phyloP scores from a whole-genome alignment of 148 eudicot genomes.

The Vaccinium corymbosum region DNA sequence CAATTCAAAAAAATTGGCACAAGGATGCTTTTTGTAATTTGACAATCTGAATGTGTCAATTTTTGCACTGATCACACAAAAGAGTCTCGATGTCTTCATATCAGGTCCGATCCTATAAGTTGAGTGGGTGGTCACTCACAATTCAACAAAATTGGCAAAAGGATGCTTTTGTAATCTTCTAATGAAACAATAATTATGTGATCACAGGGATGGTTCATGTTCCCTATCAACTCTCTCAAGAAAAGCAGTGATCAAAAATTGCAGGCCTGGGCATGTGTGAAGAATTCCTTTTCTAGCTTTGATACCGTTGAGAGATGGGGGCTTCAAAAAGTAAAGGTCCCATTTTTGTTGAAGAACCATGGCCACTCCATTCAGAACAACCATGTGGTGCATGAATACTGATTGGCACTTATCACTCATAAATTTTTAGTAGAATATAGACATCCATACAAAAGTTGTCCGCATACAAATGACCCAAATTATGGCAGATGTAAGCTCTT shows the following conservation, averaged over 20 bases:
- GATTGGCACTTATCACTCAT: background rate
- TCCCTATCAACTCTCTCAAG: background rate
- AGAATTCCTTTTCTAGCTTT: background rate
- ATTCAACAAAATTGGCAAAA: background rate
- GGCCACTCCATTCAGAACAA: slow-evolving; percentile 1
- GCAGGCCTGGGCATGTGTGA: background rate
- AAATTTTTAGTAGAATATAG: background rate
- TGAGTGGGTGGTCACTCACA: too few species aligned
- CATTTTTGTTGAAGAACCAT: background rate
- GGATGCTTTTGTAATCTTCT: background rate
- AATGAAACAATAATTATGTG: background rate
- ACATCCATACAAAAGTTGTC: background rate
- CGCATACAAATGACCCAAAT: background rate
- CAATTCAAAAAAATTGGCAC: too few species aligned
- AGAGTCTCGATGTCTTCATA: too few species aligned
- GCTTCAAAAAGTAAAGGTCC: background rate
- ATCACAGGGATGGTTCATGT: background rate
- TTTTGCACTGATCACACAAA: too few species aligned
- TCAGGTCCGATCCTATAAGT: too few species aligned
- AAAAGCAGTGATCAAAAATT: background rate
- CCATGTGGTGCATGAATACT: background rate
- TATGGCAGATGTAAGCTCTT: background rate
- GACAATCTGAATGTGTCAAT: too few species aligned
- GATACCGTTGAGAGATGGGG: background rate
- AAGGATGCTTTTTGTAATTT: too few species aligned